These are phyloP conservation scores for Leptosphaerulina australis DNA, from an alignment of 2,329 filamentous ascomycete genomes.

Conservation along the genomic window DNA sequence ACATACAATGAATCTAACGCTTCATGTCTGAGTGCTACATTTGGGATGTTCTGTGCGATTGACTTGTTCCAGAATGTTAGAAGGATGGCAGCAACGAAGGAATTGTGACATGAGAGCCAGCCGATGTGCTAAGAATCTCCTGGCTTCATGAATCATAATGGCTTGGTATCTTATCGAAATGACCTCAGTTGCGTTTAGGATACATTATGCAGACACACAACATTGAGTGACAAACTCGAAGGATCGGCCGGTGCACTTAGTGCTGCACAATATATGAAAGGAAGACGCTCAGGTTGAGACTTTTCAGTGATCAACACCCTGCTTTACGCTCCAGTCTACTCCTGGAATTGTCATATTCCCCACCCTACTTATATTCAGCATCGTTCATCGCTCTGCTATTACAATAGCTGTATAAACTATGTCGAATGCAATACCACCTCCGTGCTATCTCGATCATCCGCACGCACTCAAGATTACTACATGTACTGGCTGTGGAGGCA, in stretches of 20 bases:
- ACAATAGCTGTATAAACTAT: background rate
- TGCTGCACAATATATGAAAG: background rate
- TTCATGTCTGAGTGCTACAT: background rate
- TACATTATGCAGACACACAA: background rate
- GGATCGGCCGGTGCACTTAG: background rate
- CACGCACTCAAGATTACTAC: conserved; percentile 10
- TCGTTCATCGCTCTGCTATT: background rate
- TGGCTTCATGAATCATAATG: background rate
- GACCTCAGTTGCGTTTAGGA: background rate
- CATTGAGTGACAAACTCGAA: background rate
- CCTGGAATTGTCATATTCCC: background rate
- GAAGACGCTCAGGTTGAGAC: background rate
- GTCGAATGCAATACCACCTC: background rate
- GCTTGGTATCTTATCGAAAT: background rate
- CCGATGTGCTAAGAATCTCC: background rate
- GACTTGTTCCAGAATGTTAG: background rate
- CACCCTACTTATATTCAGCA: background rate
- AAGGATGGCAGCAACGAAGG: background rate
- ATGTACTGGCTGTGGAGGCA: conserved; percentile 11
- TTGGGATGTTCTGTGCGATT: background rate
- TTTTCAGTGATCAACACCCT: background rate
- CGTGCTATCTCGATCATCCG: conserved; percentile 11
- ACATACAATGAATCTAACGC: background rate
- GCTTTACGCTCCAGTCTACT: background rate
- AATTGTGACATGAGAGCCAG: background rate